Evolutionary conservation across 331 rosid species (phyloP), one percentile per base, ranked within the genome.

Genomic region (Malus hybrid): DNA sequence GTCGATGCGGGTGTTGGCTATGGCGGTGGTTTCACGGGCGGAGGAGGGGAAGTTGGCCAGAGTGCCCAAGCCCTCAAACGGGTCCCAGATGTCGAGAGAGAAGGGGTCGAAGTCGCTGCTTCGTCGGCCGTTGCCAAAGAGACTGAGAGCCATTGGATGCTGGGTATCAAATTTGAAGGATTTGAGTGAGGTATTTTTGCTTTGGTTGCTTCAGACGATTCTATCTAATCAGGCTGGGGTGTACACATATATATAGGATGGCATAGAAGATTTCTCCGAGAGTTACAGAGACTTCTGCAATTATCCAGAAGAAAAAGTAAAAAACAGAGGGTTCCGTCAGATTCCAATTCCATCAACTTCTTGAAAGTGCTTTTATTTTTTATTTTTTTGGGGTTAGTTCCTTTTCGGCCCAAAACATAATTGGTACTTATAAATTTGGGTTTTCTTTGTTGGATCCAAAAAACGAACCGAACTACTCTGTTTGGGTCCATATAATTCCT

Each of bases 81-180:
- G 94, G 2, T 86, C 86, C 89, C 89, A 85, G 1, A 81, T 4
- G 10, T 90, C 86, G 1, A 79, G 31, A 0, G 89, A 91, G 76
- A 87, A 78, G 0, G 91, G 94, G 60, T 87, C 89, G 76, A 87
- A 86, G 46, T 83, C 7, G 81, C 85, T 85, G 88, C 83, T 82
- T 8, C 85, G 74, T 5, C 88, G 74, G 1, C 85, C 86, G 57
- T 16, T 52, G 31, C 81, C 80, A 22, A 87, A 85, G 10, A 86
- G 29, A 57, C 27, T 82, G 2, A 93, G 95, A 78, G 90, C 81
- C 94, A 91, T 89, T 11, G 10, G 56, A 50, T 52, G 57, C 1
- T 52, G 7, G 56, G 56, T 6, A 6, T 52, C 1, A 16, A 6
- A 44, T 16, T 16, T 1, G 10, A 6, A 16, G 9, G 3, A 52